Evolutionary conservation across 441 rosid genomes (phyloP), one percentile per base, ranked within the genome.

Genomic region (Aquilaria agallochum): DNA sequence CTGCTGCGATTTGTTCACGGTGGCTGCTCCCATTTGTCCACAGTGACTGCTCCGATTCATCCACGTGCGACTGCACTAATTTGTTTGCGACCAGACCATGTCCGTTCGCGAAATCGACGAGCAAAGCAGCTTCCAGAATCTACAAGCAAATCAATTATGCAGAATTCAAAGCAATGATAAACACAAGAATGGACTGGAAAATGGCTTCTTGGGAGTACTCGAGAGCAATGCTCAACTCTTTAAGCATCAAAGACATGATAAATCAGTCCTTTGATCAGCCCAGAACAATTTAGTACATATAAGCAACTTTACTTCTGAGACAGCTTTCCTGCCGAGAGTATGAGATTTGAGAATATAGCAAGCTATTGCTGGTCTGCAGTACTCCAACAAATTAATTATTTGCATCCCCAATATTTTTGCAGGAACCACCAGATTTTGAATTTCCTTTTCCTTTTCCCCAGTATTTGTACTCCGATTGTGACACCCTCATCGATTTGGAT

Each of bases 151-250:
- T 94, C 66, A 72, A 93, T 80, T 87, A 74, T 15, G 83, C 79
- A 13, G 97, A 94, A 78, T 90, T 94, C 51, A 84, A 67, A 80
- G 81, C 86, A n/a, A 89, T 94, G 99, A 94, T 94, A 96, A 74
- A 79, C 58, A 70, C 76, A 12, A 97, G 97, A 2, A 72, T 78
- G 65, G 93, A 94, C 36, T 94, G 97, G 98, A 94, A 86, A 66
- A 94, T 94, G 99, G 90, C 83, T 31, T 94, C 99, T 0, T 80
- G 96, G 8, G 97, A 94, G 71, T 94, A 90, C 67, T 94, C 99
- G 0, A 89, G 89, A 78, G 97, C 86, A 4, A 66, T 91, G 81
- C 68, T 91, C 27, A 86, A 86, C 56, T 96, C 95, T 36, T 52
- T 91, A 32, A 94, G 99, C 87, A 74, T 74, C 47, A 94, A 86